Percentiles rank a stretch among this genome's conserved stretches.
These are phyloP conservation scores for Citrus maxima DNA, from an alignment of 345 rosid genomes.

Conservation along the genomic window DNA sequence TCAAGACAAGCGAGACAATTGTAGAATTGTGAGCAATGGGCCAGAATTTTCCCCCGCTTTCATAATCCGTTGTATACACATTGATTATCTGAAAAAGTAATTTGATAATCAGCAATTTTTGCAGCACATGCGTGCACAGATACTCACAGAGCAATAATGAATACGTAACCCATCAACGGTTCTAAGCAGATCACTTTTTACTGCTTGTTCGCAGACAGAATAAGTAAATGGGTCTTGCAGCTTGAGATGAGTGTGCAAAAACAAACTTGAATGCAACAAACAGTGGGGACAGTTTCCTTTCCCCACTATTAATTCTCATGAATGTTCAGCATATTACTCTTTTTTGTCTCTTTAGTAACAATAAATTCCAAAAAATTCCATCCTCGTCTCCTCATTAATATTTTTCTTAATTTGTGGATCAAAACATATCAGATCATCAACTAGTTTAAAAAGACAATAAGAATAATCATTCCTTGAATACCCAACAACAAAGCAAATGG, in stretches of 20 bases:
- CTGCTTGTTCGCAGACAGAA: background rate
- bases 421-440: too few species aligned
- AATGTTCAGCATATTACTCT: too few species aligned
- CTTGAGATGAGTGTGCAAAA: background rate
- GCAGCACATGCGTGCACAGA: background rate
- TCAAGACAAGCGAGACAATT: constrained; percentile 76
- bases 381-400: too few species aligned
- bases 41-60: constrained; percentile 87
- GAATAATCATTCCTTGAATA: too few species aligned
- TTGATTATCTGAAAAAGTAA: constrained; percentile 60
- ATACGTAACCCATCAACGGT: background rate
- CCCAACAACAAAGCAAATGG: too few species aligned
- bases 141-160: too few species aligned
- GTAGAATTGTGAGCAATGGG: constrained; percentile 80
- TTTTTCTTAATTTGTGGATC: too few species aligned
- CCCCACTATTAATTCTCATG: background rate
- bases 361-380: too few species aligned
- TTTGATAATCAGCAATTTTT: background rate
- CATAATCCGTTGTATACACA: constrained; percentile 67
- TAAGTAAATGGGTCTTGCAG: background rate
- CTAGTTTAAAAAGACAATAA: too few species aligned
- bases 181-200: background rate
- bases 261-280: background rate
- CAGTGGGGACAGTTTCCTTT: background rate
- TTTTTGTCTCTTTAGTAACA: too few species aligned